Evolutionary conservation across 768 basidiomycete species (phyloP), one percentile per base, ranked within the genome.

Genomic region (Hericium rajendrae): DNA sequence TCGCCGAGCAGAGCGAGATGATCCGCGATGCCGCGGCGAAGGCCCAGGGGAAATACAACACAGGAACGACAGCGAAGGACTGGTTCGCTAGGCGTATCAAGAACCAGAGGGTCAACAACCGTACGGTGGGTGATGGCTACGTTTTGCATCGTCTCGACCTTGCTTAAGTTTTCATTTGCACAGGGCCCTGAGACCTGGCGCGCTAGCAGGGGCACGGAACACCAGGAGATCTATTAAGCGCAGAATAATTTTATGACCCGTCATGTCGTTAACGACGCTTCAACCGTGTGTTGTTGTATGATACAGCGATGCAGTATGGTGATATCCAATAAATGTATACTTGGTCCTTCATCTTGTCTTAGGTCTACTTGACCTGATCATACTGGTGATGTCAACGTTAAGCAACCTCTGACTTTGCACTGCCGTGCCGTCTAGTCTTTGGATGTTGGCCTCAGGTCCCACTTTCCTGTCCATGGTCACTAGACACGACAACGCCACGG

Each of bases 1-100:
- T 85, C 5, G 68, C 72, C 0, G 75, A 81, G 28, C 73, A 78
- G 6, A 85, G 84, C 56, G 61, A 71, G 0, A 56, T 78, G 2
- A 77, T 86, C 15, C 77, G 79, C 0, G 72, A 76, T 2, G 72
- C 76, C 5, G 70, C 70, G n/a, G 62, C 57, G 8, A 67, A 67
- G 12, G 63, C 62, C 4, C 69, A 64, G 72, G 55, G 60, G 10
- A 68, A 67, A 55, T 74, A 68, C 53, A 57, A 71, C 24, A 73
- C 71, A 1, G 69, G 68, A 12, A 56, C 68, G 1, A 79, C 77
- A 1, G 69, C 75, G 2, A 62, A 58, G 3, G 71, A 72, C 12
- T 78, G 77, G 77, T 75, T 75, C 40, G 61, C 68, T 4, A 67
- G 76, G 46, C 64, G 78, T 8, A 62, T 75, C 58, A 71, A 68